phyloP scores from a whole-genome alignment of 805 yeast genomes.

The Kodamaea fukazawae region DNA sequence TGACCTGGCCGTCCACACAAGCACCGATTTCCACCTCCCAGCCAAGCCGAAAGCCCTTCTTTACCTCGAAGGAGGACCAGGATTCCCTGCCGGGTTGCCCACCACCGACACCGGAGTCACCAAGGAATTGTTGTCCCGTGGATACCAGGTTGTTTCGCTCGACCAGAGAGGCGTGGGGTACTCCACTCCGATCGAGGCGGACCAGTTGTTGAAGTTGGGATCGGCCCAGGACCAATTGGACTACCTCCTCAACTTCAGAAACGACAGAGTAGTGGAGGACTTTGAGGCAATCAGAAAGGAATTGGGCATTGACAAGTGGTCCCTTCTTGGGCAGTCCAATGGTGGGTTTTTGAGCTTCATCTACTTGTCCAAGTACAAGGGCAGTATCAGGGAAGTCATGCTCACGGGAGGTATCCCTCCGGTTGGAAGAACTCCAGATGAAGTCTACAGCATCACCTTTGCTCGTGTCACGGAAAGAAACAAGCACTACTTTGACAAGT shows the following conservation, averaged over 20 bases:
- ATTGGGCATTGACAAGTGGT: constrained; percentile 44
- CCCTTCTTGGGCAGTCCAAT: constrained; percentile 53
- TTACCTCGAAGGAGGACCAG: constrained; percentile 57
- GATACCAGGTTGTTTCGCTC: constrained; percentile 43
- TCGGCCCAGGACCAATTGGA: constrained; percentile 28
- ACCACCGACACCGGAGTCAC: constrained; percentile 32
- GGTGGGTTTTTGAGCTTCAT: constrained; percentile 55
- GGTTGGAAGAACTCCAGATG: constrained; percentile 40
- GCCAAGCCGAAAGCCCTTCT: constrained; percentile 34
- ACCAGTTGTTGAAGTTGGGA: constrained; percentile 14
- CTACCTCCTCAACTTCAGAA: constrained; percentile 47
- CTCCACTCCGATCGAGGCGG: constrained; percentile 44
- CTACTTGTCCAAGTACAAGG: constrained; percentile 46
- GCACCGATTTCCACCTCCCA: constrained; percentile 21
- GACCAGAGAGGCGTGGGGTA: constrained; percentile 67
- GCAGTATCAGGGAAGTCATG: constrained; percentile 41
- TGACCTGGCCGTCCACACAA: constrained; percentile 18
- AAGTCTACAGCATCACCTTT: constrained; percentile 50
- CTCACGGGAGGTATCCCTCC: constrained; percentile 64
- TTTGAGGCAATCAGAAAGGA: constrained; percentile 43
- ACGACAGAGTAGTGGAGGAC: constrained; percentile 52
- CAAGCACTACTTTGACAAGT: constrained; percentile 44
- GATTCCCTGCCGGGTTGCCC: constrained; percentile 45
- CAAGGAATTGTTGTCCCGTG: constrained; percentile 39
- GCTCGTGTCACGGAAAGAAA: constrained; percentile 48